Evolutionary conservation across 2,329 filamentous ascomycete species (phyloP).

Genomic region (Tolypocladium ovalisporum): DNA sequence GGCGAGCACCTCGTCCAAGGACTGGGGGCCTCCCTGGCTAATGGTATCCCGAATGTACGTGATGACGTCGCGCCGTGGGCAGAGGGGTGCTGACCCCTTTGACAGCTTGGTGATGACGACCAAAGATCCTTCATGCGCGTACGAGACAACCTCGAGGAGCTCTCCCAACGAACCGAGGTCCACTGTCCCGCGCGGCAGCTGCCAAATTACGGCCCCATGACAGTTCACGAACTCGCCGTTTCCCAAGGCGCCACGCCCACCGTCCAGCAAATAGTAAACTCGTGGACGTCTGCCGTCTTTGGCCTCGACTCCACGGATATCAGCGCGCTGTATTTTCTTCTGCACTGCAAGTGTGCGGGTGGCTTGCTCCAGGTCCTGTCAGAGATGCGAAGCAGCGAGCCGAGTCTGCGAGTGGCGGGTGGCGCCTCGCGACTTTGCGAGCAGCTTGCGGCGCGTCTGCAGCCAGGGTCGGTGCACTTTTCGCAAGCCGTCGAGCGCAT

Average conservation of each 20-base stretch:
- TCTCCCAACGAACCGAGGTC: slow-evolving; percentile 9
- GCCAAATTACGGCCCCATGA: slow-evolving; percentile 9
- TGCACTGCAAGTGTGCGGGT: slow-evolving; percentile 12
- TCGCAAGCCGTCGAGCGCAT: slow-evolving; percentile 8
- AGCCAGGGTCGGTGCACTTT: slow-evolving; percentile 4
- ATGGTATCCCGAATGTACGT: neutral
- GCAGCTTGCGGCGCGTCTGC: slow-evolving; percentile 6
- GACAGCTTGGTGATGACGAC: slow-evolving; percentile 7
- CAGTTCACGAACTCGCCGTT: slow-evolving; percentile 9
- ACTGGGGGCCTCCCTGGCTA: neutral
- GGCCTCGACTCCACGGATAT: slow-evolving; percentile 10
- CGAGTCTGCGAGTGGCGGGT: slow-evolving; percentile 3
- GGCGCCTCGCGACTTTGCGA: slow-evolving; percentile 3
- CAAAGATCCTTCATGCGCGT: slow-evolving; percentile 7
- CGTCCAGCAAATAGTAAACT: slow-evolving; percentile 6
- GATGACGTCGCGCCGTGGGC: rapidly evolving
- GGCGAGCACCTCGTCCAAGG: slow-evolving; percentile 1
- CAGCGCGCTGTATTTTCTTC: slow-evolving; percentile 10
- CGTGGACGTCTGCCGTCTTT: slow-evolving; percentile 14
- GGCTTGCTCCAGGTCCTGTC: slow-evolving; percentile 8
- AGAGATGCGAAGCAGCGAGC: neutral
- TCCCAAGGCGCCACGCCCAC: slow-evolving; percentile 9
- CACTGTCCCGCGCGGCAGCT: slow-evolving; percentile 7
- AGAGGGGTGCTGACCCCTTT: neutral
- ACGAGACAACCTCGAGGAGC: slow-evolving; percentile 8